Conservation (phyloP, 1,284 basidiomycete species). For the Sporisorium scitamineum region DNA sequence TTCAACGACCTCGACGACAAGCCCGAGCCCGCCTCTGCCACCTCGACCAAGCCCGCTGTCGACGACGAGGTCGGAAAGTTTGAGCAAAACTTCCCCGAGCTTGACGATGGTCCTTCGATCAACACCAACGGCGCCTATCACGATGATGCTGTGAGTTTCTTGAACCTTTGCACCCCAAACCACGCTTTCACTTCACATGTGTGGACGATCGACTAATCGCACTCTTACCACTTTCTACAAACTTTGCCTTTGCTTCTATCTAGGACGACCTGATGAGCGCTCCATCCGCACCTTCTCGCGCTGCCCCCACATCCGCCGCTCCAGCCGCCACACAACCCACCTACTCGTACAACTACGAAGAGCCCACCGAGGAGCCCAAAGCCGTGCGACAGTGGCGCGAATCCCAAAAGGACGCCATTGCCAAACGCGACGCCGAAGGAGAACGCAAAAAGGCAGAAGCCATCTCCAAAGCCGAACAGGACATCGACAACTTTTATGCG, state of each 20-base stretch:
- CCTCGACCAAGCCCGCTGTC: slow-evolving; percentile 23
- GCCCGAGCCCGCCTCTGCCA: slow-evolving; percentile 18
- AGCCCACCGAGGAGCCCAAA: slow-evolving; percentile 60
- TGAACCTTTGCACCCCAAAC: not conserved
- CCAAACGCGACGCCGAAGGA: slow-evolving; percentile 81
- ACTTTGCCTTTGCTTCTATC: not conserved
- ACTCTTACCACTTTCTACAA: not conserved
- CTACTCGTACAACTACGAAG: slow-evolving; percentile 31
- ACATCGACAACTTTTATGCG: slow-evolving; percentile 96
- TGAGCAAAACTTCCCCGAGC: slow-evolving; percentile 89
- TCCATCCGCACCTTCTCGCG: slow-evolving; percentile 54
- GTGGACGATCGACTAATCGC: not conserved
- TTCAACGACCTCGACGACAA: slow-evolving; percentile 43
- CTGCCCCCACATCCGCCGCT: slow-evolving; percentile 6
- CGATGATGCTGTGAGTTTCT: slow-evolving; percentile 33
- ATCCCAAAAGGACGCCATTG: slow-evolving; percentile 87
- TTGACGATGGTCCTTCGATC: slow-evolving; percentile 72
- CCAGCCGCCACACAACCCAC: slow-evolving; percentile 17
- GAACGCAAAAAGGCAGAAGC: slow-evolving; percentile 85
- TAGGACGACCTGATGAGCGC: slow-evolving; percentile 70
- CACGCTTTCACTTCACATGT: not conserved
- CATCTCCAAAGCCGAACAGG: slow-evolving; percentile 86
- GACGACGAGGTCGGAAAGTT: slow-evolving; percentile 87
- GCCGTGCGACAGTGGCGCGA: slow-evolving; percentile 79
- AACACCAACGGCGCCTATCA: slow-evolving; percentile 33